A percentile compares a stretch with the other conserved stretches of the same genome.
These are phyloP conservation scores for Alisma plantagoaquatica DNA, from an alignment of 106 monocot species.

Conservation along the genomic window DNA sequence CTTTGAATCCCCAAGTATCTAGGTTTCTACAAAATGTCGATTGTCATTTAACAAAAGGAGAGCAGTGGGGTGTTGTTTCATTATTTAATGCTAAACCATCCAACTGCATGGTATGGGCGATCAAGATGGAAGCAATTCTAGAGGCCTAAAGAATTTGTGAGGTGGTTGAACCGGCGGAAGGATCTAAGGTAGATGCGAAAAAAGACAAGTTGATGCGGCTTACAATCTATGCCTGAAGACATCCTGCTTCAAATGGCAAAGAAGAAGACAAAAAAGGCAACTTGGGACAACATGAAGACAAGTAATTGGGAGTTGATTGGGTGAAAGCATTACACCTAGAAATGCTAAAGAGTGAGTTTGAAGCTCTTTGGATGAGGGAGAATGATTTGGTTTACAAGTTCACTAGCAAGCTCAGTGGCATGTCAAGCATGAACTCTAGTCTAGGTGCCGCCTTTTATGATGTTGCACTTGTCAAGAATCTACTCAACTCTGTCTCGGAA, in stretches of 20 bases:
- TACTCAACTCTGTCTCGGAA: constrained; percentile 3
- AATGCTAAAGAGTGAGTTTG: constrained; percentile 11
- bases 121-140: too few relatives aligned
- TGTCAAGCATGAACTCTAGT: constrained; percentile 1
- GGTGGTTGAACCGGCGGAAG: too few relatives aligned
- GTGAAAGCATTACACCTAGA: constrained; percentile 5
- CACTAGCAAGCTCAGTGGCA: constrained; percentile 3
- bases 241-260: constrained; percentile 9
- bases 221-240: constrained; percentile 11
- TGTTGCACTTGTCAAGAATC: constrained; percentile 2
- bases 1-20: too few relatives aligned
- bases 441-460: constrained; percentile 7
- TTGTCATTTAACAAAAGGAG: too few relatives aligned
- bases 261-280: constrained; percentile 13
- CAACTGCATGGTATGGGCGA: too few relatives aligned
- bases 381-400: too few relatives aligned
- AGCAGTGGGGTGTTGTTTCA: too few relatives aligned
- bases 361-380: constrained; percentile 5
- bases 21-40: too few relatives aligned
- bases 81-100: too few relatives aligned
- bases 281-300: too few relatives aligned
- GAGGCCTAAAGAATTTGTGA: too few relatives aligned
- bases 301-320: constrained; percentile 6
- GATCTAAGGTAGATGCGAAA: constrained; percentile 4
- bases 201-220: constrained; percentile 2